phyloP scores from a whole-genome alignment of 1,284 basidiomycete genomes.

The Rhizopogon hawkerae region DNA sequence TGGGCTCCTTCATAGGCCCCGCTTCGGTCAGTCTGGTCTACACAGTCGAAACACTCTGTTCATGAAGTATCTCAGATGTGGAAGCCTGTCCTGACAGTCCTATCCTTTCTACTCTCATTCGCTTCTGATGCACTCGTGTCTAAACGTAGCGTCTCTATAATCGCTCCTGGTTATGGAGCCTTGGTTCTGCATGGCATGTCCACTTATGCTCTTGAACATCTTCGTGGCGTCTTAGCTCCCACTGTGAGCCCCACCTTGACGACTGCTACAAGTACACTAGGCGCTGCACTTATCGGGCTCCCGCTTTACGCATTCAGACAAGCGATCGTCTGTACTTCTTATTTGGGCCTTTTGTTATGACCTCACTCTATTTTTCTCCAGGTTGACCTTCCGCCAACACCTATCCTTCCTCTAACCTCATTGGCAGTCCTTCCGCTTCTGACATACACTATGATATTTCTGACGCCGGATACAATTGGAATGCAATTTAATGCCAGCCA shows the following conservation, averaged over 20 bases:
- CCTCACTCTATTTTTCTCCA: constrained; percentile 15
- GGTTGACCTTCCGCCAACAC: constrained; percentile 31
- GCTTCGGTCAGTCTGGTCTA: constrained; percentile 34
- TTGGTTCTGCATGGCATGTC: constrained; percentile 49
- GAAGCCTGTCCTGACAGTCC: constrained; percentile 37
- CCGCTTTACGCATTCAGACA: constrained; percentile 55
- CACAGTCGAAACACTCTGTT: constrained; percentile 2
- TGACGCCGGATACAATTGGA: constrained; percentile 43
- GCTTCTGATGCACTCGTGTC: constrained; percentile 48
- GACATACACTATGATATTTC: constrained; percentile 49
- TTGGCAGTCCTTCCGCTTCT: constrained; percentile 51
- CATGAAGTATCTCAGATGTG: constrained; percentile 28
- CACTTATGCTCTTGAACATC: constrained; percentile 54
- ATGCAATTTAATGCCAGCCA: constrained; percentile 41
- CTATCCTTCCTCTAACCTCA: constrained; percentile 43
- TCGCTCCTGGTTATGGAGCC: constrained; percentile 57
- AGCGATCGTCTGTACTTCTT: constrained; percentile 40
- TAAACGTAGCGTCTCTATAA: constrained; percentile 34
- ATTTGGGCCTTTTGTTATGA: background rate
- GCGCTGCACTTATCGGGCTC: constrained; percentile 53
- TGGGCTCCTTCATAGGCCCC: constrained; percentile 41
- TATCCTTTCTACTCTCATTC: constrained; percentile 41
- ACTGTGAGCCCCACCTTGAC: constrained; percentile 46
- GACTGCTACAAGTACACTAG: constrained; percentile 47
- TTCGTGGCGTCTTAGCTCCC: constrained; percentile 46